Evolutionary conservation across 169 alveolate genomes (phyloP).

Genomic region (Cyclospora cayetanensis): DNA sequence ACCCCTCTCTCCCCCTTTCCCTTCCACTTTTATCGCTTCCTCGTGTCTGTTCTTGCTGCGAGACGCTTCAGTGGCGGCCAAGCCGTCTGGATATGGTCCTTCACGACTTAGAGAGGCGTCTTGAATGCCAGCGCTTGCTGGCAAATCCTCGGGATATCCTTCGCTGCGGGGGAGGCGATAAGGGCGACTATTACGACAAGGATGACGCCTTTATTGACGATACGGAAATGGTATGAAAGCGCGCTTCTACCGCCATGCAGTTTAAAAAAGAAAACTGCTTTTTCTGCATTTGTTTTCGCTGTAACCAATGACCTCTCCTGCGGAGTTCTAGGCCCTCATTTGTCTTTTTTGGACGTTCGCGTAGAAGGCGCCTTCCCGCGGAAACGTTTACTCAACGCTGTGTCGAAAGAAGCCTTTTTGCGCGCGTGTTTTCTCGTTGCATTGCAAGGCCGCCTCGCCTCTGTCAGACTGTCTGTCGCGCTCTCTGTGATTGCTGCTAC

Average conservation of each 20-base stretch:
- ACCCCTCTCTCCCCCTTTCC: not conserved
- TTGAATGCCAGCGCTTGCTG: constrained; percentile 20
- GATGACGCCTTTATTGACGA: constrained; percentile 57
- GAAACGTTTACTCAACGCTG: too few species aligned
- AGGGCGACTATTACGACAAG: constrained; percentile 48
- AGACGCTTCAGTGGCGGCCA: constrained; percentile 36
- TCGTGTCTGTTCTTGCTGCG: not conserved
- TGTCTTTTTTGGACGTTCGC: too few species aligned
- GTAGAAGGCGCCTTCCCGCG: too few species aligned
- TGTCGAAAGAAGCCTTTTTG: too few species aligned
- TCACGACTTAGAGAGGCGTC: constrained; percentile 11
- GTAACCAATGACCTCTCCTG: too few species aligned
- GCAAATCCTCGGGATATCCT: constrained; percentile 52
- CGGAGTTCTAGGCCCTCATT: too few species aligned
- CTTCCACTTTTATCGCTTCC: not conserved
- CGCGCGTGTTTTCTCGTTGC: too few species aligned
- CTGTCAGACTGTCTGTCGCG: not conserved
- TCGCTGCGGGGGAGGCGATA: constrained; percentile 52
- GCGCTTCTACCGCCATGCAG: too few species aligned
- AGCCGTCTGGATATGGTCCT: constrained; percentile 25
- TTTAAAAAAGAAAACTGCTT: too few species aligned
- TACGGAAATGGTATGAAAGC: too few species aligned
- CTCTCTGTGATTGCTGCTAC: not conserved
- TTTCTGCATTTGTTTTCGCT: too few species aligned
- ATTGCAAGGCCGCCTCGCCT: too few species aligned